Evolutionary conservation across 768 basidiomycete genomes (phyloP).

Genomic region (Leccinum longicurvipes): DNA sequence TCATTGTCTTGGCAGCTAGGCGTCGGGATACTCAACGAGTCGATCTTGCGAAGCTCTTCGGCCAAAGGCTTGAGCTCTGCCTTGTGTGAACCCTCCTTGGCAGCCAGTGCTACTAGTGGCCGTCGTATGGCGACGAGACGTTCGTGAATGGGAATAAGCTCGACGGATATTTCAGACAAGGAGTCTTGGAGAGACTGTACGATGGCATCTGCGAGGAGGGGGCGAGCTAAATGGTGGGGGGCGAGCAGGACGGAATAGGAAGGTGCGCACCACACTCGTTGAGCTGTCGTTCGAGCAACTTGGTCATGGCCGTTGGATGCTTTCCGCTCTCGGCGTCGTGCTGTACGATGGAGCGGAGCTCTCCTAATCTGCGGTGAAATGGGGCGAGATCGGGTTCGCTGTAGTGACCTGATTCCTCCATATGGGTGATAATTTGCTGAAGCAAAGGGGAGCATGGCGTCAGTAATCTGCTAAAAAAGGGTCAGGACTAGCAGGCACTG

Average conservation of each 20-base stretch:
- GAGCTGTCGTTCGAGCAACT: constrained; percentile 85
- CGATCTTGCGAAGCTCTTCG: constrained; percentile 93
- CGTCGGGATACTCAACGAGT: constrained; percentile 74
- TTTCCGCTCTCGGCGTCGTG: constrained; percentile 77
- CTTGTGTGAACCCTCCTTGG: constrained; percentile 82
- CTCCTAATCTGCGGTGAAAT: constrained; percentile 76
- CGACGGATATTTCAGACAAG: constrained; percentile 81
- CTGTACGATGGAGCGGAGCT: constrained; percentile 83
- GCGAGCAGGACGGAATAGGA: constrained; percentile 6
- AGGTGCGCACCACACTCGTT: constrained; percentile 79
- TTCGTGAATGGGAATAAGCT: constrained; percentile 89
- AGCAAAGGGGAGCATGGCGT: constrained; percentile 19
- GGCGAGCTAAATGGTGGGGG: background rate
- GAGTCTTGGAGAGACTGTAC: constrained; percentile 79
- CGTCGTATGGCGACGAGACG: constrained; percentile 83
- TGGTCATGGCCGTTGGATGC: constrained; percentile 84
- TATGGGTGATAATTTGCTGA: constrained; percentile 91
- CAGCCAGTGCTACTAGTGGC: constrained; percentile 83
- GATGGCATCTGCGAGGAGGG: constrained; percentile 55
- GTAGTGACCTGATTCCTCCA: constrained; percentile 95
- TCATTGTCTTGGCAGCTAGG: constrained; percentile 19
- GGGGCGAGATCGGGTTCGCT: constrained; percentile 88
- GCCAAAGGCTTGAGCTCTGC: constrained; percentile 84
- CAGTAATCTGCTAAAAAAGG: constrained; percentile 27
- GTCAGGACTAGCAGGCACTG: constrained; percentile 23